These are phyloP conservation scores for Nicotiana undulata DNA, from an alignment of 257 asterid species.

Conservation along the genomic window DNA sequence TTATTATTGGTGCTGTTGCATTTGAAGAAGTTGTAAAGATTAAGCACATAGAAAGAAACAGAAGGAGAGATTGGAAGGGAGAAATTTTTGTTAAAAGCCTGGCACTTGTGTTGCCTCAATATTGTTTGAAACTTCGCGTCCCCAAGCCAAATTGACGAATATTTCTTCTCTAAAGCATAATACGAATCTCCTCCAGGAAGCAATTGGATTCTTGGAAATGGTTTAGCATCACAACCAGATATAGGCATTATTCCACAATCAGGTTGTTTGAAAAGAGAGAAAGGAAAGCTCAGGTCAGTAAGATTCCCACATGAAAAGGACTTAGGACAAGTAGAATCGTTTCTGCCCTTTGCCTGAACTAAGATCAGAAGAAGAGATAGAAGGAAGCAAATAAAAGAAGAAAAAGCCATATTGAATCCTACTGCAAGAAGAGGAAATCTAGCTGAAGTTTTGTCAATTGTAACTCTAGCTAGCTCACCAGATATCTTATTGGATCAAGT, in stretches of 20 bases:
- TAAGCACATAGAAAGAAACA: not conserved
- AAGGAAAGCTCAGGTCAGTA: not conserved
- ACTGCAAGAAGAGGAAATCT: not conserved
- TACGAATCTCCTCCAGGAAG: not conserved
- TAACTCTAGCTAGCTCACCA: not conserved
- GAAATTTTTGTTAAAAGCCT: not conserved
- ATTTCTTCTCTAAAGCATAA: not conserved
- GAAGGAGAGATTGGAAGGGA: not conserved
- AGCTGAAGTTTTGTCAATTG: not conserved
- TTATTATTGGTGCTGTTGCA: not conserved
- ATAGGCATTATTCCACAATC: not conserved
- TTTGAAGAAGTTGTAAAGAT: not conserved
- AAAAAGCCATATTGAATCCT: not conserved
- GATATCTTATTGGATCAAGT: not conserved
- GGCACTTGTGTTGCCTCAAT: not conserved
- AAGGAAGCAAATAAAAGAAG: not conserved
- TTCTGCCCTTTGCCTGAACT: not conserved
- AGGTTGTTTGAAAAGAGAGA: not conserved
- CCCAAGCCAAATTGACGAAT: not conserved
- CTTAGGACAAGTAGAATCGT: not conserved
- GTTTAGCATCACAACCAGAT: not conserved
- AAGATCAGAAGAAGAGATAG: not conserved
- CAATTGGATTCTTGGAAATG: not conserved
- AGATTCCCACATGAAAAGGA: not conserved
- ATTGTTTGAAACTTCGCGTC: not conserved